These are phyloP conservation scores for Diospyros kaki DNA, from an alignment of 148 eudicot species.

Conservation along the genomic window DNA sequence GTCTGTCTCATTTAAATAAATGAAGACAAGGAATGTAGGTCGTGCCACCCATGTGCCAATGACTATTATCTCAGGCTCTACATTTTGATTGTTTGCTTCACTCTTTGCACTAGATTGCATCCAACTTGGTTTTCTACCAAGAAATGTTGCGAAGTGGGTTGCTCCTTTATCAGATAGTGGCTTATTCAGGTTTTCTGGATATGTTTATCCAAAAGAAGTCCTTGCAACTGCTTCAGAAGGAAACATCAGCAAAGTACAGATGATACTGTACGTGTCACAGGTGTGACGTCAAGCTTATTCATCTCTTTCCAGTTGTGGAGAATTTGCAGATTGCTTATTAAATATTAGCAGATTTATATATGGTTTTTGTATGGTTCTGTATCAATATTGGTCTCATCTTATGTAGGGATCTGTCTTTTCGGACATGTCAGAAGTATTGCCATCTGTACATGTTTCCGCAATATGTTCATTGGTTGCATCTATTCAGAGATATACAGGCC, in stretches of 20 bases:
- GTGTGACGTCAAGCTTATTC: constrained; percentile 31
- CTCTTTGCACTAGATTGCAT: constrained; percentile 46
- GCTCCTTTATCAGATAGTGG: constrained; percentile 81
- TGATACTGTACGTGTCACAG: constrained; percentile 61
- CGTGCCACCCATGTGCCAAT: too few species aligned
- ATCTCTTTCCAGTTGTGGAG: constrained; percentile 3
- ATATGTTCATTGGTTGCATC: constrained; percentile 76
- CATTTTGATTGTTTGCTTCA: constrained; percentile 3
- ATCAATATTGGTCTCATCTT: constrained; percentile 13
- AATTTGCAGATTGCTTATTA: background rate
- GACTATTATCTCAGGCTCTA: too few species aligned
- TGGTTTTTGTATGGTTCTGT: constrained; percentile 6
- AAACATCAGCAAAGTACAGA: constrained; percentile 52
- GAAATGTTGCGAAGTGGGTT: constrained; percentile 78
- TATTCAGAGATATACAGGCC: constrained; percentile 69
- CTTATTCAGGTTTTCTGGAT: constrained; percentile 62
- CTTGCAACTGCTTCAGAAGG: constrained; percentile 83
- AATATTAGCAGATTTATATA: background rate
- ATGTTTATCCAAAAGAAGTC: constrained; percentile 57
- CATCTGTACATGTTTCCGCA: constrained; percentile 50
- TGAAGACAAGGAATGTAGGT: too few species aligned
- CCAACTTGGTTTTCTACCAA: constrained; percentile 89
- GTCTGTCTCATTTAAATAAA: too few species aligned
- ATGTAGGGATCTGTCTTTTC: constrained; percentile 67
- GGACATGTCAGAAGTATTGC: constrained; percentile 36